Percentiles rank a stretch among this genome's conserved stretches.
These are phyloP conservation scores for Nymphaea colorata DNA, from an alignment of 164 flowering plant genomes.

Conservation along the genomic window DNA sequence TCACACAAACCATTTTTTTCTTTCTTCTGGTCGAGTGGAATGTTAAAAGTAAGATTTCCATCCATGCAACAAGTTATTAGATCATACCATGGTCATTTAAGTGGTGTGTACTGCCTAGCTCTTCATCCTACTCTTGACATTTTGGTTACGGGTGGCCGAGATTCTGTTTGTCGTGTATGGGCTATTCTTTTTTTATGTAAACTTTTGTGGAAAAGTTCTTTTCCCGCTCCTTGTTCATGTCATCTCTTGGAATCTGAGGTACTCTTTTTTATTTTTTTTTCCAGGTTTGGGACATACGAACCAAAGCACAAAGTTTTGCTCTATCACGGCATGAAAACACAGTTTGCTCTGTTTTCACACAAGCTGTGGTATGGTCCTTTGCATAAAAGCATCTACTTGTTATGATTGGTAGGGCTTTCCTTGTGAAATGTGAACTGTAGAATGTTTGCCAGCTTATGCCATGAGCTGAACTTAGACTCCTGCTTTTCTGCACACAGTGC, in stretches of 20 bases:
- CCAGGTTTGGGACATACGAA: constrained; percentile 98
- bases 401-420: too few species aligned
- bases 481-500: too few species aligned
- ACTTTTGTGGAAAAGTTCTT: too few species aligned
- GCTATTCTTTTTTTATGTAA: too few species aligned
- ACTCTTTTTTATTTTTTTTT: constrained; percentile 7
- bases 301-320: constrained; percentile 84
- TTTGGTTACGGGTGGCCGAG: constrained; percentile 97
- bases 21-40: too few species aligned
- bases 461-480: too few species aligned
- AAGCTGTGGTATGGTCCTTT: constrained; percentile 63
- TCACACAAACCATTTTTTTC: too few species aligned
- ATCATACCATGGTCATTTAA: constrained; percentile 95
- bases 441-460: too few species aligned
- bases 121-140: constrained; percentile 95
- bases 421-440: too few species aligned
- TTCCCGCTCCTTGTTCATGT: too few species aligned
- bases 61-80: constrained; percentile 57
- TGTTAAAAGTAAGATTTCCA: too few species aligned
- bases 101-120: constrained; percentile 98
- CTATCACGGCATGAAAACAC: constrained; percentile 96
- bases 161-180: constrained; percentile 96
- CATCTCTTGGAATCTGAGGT: neutral
- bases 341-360: constrained; percentile 94
- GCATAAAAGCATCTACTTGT: too few species aligned